phyloP scores from a whole-genome alignment of 257 asterid species.

The Solanum peruvianum region DNA sequence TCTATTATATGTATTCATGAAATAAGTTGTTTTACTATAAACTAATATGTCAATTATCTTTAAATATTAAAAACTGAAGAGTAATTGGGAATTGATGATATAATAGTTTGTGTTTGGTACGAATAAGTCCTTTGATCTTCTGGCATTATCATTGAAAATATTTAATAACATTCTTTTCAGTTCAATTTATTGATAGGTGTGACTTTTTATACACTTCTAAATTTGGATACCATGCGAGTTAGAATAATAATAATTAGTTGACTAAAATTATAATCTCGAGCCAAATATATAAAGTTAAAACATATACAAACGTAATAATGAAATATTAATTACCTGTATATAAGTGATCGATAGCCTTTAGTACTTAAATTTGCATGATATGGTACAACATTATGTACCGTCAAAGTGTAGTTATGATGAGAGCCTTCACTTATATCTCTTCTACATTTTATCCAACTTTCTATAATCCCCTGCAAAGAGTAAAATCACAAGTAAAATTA shows the following conservation, averaged over 20 bases:
- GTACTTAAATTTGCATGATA: not conserved
- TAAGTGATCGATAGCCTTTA: not conserved
- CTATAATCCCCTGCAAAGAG: not conserved
- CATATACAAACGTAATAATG: no score
- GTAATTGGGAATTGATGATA: no score
- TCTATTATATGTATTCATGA: not conserved
- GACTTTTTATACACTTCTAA: not conserved
- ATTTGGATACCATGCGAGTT: not conserved
- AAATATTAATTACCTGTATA: not conserved
- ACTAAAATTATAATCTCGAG: fast-evolving
- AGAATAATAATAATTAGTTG: no score
- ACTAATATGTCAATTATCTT: no score
- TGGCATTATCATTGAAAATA: not conserved
- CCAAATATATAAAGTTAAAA: no score
- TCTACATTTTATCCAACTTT: not conserved
- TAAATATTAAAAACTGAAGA: no score
- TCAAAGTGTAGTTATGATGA: not conserved
- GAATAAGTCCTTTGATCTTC: no score
- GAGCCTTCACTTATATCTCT: not conserved
- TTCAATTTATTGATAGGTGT: not conserved
- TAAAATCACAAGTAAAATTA: not conserved
- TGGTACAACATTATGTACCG: not conserved
- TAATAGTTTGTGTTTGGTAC: no score
- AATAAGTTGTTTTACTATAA: no score
- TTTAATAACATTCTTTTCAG: not conserved